These are phyloP conservation scores for Colletotrichum graminicola DNA, from an alignment of 2,329 filamentous ascomycete species.

Conservation along the genomic window DNA sequence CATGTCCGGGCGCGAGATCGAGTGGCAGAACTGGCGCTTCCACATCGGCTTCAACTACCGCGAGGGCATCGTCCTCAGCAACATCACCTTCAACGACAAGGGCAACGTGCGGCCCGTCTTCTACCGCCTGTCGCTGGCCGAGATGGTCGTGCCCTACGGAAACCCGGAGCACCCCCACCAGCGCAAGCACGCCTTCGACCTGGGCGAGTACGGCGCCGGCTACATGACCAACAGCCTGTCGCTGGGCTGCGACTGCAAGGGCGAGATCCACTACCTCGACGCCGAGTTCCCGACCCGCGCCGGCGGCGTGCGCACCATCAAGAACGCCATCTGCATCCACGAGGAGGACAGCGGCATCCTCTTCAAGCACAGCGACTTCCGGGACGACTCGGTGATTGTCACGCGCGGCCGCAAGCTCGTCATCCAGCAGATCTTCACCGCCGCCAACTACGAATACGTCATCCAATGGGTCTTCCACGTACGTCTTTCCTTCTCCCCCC, in stretches of 20 bases:
- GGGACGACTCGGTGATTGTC: conserved; percentile 87
- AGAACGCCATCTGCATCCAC: conserved; percentile 96
- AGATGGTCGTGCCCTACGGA: conserved; percentile 94
- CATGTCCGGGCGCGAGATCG: conserved; percentile 78
- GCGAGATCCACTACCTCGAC: conserved; percentile 91
- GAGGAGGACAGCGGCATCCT: conserved; percentile 93
- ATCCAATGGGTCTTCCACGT: conserved; percentile 83
- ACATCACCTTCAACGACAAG: conserved; percentile 91
- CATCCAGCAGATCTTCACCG: conserved; percentile 92
- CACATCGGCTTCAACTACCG: conserved; percentile 96
- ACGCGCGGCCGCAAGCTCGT: conserved; percentile 88
- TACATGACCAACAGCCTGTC: conserved; percentile 86
- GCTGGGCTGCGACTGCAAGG: conserved; percentile 88
- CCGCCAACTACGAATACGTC: conserved; percentile 93
- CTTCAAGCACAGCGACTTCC: conserved; percentile 95
- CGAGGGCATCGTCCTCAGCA: conserved; percentile 90
- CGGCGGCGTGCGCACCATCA: conserved; percentile 83
- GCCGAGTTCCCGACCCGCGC: conserved; percentile 84
- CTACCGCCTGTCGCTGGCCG: conserved; percentile 88
- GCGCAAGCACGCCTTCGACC: conserved; percentile 84
- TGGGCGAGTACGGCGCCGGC: conserved; percentile 84
- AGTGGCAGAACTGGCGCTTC: conserved; percentile 95
- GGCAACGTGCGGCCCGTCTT: conserved; percentile 82
- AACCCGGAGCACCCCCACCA: conserved; percentile 86
- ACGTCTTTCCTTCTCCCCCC: conserved; percentile 22